Evolutionary conservation across 208 protist genomes (phyloP).

Genomic region (Crithidia mellificae): DNA sequence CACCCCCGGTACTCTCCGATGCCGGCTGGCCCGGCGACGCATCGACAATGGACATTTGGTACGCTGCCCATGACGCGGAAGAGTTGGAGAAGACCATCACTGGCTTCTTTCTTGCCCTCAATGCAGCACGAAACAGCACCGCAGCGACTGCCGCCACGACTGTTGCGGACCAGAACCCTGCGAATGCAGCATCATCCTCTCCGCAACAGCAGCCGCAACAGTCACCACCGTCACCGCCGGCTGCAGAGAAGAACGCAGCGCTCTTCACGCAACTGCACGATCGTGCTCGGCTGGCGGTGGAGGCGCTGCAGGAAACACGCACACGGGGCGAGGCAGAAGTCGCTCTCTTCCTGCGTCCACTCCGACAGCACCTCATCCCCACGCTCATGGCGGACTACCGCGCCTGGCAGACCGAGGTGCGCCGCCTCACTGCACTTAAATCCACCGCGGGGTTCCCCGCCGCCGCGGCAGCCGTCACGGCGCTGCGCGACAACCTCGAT

Average conservation of each 20-base stretch:
- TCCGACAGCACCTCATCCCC: constrained; percentile 21
- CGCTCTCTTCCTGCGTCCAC: constrained; percentile 14
- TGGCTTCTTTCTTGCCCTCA: neutral
- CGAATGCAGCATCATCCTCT: neutral
- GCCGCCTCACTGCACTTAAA: too few species aligned
- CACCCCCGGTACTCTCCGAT: too few species aligned
- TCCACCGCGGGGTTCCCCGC: too few species aligned
- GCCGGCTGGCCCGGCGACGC: neutral
- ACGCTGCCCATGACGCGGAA: constrained; percentile 11
- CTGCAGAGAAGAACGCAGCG: neutral
- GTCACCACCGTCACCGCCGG: neutral
- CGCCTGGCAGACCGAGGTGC: constrained; percentile 11
- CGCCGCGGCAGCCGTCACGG: too few species aligned
- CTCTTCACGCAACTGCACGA: constrained; percentile 3
- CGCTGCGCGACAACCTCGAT: neutral
- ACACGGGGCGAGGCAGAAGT: constrained; percentile 2
- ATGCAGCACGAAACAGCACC: neutral
- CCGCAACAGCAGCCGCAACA: neutral
- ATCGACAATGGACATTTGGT: constrained; percentile 6
- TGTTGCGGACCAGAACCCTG: neutral
- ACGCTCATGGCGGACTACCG: constrained; percentile 22
- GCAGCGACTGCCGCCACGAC: neutral
- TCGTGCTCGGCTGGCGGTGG: constrained; percentile 6
- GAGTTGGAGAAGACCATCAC: constrained; percentile 17
- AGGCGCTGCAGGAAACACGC: constrained; percentile 21